A percentile compares a stretch with the other conserved stretches of the same genome.
phyloP scores from a whole-genome alignment of 2,329 filamentous ascomycete species.

The Akanthomyces muscarius region DNA sequence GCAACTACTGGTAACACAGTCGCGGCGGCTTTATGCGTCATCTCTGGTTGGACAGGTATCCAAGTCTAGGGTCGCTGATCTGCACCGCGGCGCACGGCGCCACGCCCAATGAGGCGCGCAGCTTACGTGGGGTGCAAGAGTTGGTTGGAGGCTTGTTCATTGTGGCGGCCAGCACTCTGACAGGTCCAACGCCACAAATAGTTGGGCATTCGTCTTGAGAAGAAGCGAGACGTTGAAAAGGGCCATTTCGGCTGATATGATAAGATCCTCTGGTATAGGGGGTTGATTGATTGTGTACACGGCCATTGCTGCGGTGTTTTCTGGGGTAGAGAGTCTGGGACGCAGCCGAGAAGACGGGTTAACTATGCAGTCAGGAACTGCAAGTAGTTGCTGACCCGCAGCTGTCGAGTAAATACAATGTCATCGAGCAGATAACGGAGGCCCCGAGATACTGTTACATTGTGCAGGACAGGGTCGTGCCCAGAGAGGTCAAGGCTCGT shows the following conservation, averaged over 20 bases:
- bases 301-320: background rate
- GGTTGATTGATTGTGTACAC: background rate
- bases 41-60: background rate
- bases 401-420: background rate
- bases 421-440: background rate
- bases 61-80: background rate
- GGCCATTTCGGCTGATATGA: background rate
- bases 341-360: background rate
- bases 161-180: background rate
- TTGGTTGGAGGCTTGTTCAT: background rate
- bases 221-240: background rate
- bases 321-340: background rate
- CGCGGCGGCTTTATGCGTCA: background rate
- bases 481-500: background rate
- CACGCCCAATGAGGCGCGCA: slow-evolving; percentile 2
- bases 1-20: background rate
- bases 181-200: background rate
- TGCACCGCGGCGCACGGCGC: background rate
- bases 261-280: background rate
- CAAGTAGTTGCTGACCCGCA: background rate
- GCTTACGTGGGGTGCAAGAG: slow-evolving; percentile 2
- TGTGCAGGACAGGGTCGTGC: background rate
- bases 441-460: slow-evolving; percentile 8
- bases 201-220: background rate
- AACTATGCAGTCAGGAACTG: background rate